phyloP scores from a whole-genome alignment of 164 flowering plant species.

The Aristolochia californica region DNA sequence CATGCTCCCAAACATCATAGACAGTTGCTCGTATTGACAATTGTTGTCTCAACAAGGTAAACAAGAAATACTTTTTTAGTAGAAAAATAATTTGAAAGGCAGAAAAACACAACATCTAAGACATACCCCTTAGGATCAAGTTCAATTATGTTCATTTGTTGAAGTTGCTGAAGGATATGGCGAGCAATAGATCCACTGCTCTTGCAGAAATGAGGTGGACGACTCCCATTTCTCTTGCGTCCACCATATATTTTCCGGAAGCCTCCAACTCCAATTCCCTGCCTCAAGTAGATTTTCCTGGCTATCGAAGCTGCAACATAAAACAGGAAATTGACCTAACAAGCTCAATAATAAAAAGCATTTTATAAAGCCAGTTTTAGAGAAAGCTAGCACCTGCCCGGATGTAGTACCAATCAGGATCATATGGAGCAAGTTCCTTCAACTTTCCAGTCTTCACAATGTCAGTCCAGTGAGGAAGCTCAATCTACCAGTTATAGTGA shows the following conservation, averaged over 20 bases:
- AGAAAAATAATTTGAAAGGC: not conserved
- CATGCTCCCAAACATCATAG: too few species aligned
- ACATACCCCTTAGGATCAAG: slow-evolving; percentile 66
- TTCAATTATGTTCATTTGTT: slow-evolving; percentile 61
- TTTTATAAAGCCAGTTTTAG: not conserved
- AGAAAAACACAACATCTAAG: too few species aligned
- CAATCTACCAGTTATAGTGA: slow-evolving; percentile 35
- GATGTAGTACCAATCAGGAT: slow-evolving; percentile 82
- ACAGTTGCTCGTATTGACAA: too few species aligned
- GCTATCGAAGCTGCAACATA: slow-evolving; percentile 59
- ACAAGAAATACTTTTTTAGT: too few species aligned
- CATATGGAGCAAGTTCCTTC: slow-evolving; percentile 92
- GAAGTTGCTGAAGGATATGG: slow-evolving; percentile 70
- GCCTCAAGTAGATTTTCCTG: slow-evolving; percentile 65
- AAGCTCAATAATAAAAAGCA: not conserved
- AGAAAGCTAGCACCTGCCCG: slow-evolving; percentile 52
- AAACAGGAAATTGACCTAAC: not conserved
- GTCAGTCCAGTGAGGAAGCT: slow-evolving; percentile 83
- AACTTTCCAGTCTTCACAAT: slow-evolving; percentile 71
- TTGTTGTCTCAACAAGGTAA: too few species aligned
- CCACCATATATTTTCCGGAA: slow-evolving; percentile 88
- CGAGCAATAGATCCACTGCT: slow-evolving; percentile 90
- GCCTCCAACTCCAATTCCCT: slow-evolving; percentile 84
- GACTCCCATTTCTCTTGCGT: slow-evolving; percentile 80
- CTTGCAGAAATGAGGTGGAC: slow-evolving; percentile 84